These are phyloP conservation scores for Rhodotorula babjevae DNA, from an alignment of 768 basidiomycete species.

Conservation along the genomic window DNA sequence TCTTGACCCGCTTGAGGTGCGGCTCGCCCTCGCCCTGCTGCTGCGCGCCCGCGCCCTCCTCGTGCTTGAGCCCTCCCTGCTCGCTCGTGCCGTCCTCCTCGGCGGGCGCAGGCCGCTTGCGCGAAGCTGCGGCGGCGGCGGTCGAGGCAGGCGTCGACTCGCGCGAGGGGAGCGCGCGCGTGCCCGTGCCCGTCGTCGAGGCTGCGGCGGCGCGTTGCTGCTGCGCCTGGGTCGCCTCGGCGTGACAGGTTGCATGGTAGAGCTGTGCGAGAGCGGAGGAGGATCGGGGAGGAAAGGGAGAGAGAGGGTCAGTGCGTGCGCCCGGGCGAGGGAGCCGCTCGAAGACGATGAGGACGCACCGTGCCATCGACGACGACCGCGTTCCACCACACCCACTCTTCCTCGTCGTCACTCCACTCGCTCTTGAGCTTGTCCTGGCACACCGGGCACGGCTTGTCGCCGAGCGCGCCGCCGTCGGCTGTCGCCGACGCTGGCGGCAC, in stretches of 20 bases:
- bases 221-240: slow-evolving; percentile 18
- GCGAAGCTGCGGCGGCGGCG: not conserved
- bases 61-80: not conserved
- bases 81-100: not conserved
- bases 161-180: slow-evolving; percentile 1
- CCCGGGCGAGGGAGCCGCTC: too few relatives aligned
- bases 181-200: not conserved
- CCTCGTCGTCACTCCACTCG: slow-evolving; percentile 90
- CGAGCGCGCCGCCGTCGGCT: slow-evolving; percentile 53
- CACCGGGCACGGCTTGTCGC: slow-evolving; percentile 79
- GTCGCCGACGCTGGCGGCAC: slow-evolving; percentile 55
- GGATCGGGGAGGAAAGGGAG: too few relatives aligned
- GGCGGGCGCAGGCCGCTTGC: not conserved
- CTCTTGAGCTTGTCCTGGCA: slow-evolving; percentile 90
- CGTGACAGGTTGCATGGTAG: slow-evolving; percentile 39
- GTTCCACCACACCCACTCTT: slow-evolving; percentile 98
- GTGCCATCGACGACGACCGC: slow-evolving; percentile 73
- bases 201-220: slow-evolving; percentile 1
- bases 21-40: not conserved
- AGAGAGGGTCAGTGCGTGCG: too few relatives aligned
- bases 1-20: not conserved
- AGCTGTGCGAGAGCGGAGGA: slow-evolving; percentile 9
- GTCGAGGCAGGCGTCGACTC: slow-evolving; percentile 4
- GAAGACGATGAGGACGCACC: slow-evolving; percentile 1
- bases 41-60: not conserved